These are phyloP conservation scores for Blastobotrys illinoisensis DNA, from an alignment of 1,139 yeast species.

Conservation along the genomic window DNA sequence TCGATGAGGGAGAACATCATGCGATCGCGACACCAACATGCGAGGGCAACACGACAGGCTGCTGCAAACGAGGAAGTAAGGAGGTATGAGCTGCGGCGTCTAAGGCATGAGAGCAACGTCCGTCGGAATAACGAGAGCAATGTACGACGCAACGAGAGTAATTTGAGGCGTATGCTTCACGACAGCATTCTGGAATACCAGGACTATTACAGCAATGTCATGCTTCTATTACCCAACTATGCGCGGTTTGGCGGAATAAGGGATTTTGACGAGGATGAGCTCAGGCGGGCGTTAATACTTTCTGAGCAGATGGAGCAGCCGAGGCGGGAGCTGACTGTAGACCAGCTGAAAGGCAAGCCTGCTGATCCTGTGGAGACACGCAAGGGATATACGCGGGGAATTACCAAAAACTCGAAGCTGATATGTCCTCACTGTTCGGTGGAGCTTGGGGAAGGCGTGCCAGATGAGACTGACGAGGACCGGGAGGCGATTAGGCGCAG, in stretches of 20 bases:
- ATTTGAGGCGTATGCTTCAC: slow-evolving; percentile 6
- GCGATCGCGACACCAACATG: neutral
- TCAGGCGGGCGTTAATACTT: slow-evolving; percentile 12
- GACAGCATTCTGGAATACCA: slow-evolving; percentile 7
- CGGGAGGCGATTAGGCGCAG: slow-evolving; percentile 28
- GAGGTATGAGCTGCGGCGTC: neutral
- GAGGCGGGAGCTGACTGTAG: slow-evolving; percentile 6
- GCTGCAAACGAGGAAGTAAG: neutral
- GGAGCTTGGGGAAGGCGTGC: slow-evolving; percentile 65
- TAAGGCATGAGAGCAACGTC: neutral
- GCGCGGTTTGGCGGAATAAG: neutral
- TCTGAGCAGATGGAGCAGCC: slow-evolving; percentile 11
- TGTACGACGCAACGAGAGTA: no score
- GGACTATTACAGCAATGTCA: slow-evolving; percentile 6
- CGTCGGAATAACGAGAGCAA: neutral
- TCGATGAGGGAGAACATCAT: neutral
- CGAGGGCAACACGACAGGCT: neutral
- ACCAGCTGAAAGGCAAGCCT: slow-evolving; percentile 16
- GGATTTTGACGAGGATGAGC: slow-evolving; percentile 1
- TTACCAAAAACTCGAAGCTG: slow-evolving; percentile 11
- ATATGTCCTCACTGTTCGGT: slow-evolving; percentile 70
- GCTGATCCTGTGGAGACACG: slow-evolving; percentile 16
- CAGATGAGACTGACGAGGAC: slow-evolving; percentile 39
- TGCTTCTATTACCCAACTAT: neutral
- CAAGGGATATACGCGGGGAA: slow-evolving; percentile 22